Conservation (phyloP, 441 rosid genomes). For the Corymbia calophylla region DNA sequence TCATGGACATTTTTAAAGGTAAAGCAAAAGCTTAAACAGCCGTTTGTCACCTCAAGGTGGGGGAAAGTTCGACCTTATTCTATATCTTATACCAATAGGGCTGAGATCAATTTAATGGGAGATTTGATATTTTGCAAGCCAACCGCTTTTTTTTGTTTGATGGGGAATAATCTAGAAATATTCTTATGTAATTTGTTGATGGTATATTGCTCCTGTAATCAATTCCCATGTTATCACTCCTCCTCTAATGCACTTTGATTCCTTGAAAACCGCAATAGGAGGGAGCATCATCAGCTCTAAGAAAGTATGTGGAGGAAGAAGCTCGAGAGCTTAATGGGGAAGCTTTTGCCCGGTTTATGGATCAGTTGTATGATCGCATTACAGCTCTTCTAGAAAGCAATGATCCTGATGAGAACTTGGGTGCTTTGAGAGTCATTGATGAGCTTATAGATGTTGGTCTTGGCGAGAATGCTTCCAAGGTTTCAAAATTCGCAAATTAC, state of each 20-base stretch:
- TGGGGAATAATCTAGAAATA: neutral
- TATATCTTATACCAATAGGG: neutral
- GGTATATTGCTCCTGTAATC: neutral
- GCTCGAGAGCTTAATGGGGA: constrained; percentile 91
- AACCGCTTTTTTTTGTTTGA: neutral
- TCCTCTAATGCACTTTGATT: neutral
- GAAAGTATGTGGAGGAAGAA: constrained; percentile 88
- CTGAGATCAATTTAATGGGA: neutral
- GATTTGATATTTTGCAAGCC: neutral
- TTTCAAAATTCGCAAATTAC: constrained; percentile 73
- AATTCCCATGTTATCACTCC: neutral
- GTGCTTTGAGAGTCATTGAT: constrained; percentile 90
- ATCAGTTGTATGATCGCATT: constrained; percentile 77
- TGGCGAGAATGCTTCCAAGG: constrained; percentile 97
- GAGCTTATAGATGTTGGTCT: constrained; percentile 90
- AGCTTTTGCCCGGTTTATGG: constrained; percentile 85
- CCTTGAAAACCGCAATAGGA: constrained; percentile 35
- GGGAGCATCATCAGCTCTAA: constrained; percentile 73
- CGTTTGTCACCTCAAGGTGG: neutral
- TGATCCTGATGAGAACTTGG: constrained; percentile 82
- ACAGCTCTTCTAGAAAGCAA: constrained; percentile 62
- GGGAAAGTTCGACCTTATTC: neutral
- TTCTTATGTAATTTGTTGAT: neutral
- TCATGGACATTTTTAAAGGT: neutral
- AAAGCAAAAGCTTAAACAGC: neutral